Evolutionary conservation across 306 rosid genomes (phyloP).

Genomic region (Amphicarpaea edgeworthii): DNA sequence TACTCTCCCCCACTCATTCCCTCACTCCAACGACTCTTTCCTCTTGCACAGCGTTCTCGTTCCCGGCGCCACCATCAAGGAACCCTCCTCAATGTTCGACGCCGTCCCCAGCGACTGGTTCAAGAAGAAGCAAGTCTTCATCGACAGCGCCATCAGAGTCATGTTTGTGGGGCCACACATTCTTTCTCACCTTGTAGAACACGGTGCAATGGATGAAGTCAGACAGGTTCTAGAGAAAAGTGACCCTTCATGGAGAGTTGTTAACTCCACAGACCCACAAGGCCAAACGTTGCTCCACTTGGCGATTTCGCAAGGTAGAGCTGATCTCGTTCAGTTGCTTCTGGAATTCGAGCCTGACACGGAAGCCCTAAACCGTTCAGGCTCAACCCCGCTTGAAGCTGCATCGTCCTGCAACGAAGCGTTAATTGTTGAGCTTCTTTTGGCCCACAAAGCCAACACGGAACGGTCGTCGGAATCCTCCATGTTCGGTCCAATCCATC

Average conservation of each 20-base stretch:
- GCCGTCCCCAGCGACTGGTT: constrained; percentile 81
- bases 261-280: constrained; percentile 58
- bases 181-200: constrained; percentile 60
- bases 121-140: constrained; percentile 82
- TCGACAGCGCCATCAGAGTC: constrained; percentile 73
- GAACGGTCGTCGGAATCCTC: constrained; percentile 62
- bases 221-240: constrained; percentile 75
- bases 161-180: constrained; percentile 77
- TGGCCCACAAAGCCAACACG: constrained; percentile 68
- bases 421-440: constrained; percentile 75
- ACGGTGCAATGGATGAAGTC: constrained; percentile 70
- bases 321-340: constrained; percentile 77
- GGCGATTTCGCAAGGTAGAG: constrained; percentile 60
- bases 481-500: constrained; percentile 65
- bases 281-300: constrained; percentile 73
- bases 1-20: constrained; percentile 71
- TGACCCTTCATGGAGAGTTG: constrained; percentile 66
- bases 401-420: constrained; percentile 64
- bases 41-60: constrained; percentile 84
- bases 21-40: constrained; percentile 69
- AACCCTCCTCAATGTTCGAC: constrained; percentile 69
- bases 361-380: constrained; percentile 53
- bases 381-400: constrained; percentile 71
- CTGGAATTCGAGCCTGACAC: constrained; percentile 75
- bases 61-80: constrained; percentile 78